These are phyloP conservation scores for Starmerella geochares DNA, from an alignment of 805 yeast genomes.

Conservation along the genomic window DNA sequence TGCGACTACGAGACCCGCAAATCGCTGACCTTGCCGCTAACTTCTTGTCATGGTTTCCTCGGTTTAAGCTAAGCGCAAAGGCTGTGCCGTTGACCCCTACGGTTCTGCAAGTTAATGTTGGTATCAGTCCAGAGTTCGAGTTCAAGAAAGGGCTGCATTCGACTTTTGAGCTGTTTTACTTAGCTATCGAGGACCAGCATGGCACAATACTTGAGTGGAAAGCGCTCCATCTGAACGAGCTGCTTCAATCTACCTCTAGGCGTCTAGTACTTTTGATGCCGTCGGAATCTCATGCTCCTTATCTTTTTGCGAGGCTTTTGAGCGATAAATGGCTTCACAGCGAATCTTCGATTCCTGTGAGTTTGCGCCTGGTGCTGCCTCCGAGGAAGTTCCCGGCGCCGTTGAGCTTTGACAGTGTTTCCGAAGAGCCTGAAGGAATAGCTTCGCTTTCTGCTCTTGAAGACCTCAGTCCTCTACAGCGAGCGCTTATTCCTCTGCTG, in stretches of 20 bases:
- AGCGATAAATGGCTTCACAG: slow-evolving; percentile 85
- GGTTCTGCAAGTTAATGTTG: slow-evolving; percentile 54
- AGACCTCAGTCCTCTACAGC: not conserved
- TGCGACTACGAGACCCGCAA: slow-evolving; percentile 49
- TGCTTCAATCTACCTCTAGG: not conserved
- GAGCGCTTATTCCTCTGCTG: slow-evolving; percentile 9
- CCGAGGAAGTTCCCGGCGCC: slow-evolving; percentile 36
- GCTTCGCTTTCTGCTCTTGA: not conserved
- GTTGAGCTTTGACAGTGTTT: not conserved
- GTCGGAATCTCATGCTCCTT: slow-evolving; percentile 36
- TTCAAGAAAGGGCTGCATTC: slow-evolving; percentile 68
- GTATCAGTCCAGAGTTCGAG: slow-evolving; percentile 58
- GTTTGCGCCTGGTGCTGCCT: slow-evolving; percentile 40
- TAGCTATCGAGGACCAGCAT: slow-evolving; percentile 73
- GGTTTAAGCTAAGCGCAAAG: slow-evolving; percentile 45
- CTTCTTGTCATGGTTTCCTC: slow-evolving; percentile 63
- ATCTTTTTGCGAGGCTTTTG: slow-evolving; percentile 56
- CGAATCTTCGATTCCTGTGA: slow-evolving; percentile 50
- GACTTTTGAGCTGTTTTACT: slow-evolving; percentile 49
- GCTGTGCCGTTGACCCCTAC: slow-evolving; percentile 72
- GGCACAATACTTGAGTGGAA: slow-evolving; percentile 50
- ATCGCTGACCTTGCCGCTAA: slow-evolving; percentile 47
- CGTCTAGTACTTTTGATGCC: not conserved
- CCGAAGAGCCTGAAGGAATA: not conserved
- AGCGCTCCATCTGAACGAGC: not conserved